Percentiles rank a stretch among this genome's conserved stretches.
These are phyloP conservation scores for Tuctoria greenei DNA, from an alignment of 176 grass and related monocot genomes.

Conservation along the genomic window DNA sequence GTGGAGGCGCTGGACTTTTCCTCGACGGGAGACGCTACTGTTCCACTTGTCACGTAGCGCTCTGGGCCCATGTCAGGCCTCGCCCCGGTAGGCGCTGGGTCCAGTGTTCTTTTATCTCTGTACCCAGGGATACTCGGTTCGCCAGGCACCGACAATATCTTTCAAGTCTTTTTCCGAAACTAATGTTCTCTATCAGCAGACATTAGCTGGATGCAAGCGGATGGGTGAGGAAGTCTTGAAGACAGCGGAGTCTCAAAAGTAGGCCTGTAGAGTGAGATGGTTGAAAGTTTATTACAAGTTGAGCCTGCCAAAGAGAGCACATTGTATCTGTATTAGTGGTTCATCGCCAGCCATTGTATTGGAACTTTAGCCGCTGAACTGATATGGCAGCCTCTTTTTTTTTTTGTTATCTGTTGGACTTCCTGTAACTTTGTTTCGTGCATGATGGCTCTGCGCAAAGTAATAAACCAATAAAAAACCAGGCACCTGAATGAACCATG, in stretches of 20 bases:
- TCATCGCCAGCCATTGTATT: not conserved
- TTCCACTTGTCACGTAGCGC: too few species aligned
- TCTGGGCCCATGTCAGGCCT: too few species aligned
- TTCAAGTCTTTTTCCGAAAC: too few species aligned
- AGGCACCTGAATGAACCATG: too few species aligned
- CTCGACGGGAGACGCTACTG: too few species aligned
- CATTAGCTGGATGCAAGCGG: constrained; percentile 84
- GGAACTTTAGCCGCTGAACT: not conserved
- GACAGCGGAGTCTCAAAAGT: constrained; percentile 45
- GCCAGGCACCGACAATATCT: too few species aligned
- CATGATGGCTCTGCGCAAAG: too few species aligned
- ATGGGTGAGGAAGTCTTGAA: constrained; percentile 91
- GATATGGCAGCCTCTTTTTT: not conserved
- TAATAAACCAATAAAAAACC: too few species aligned
- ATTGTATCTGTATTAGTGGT: not conserved
- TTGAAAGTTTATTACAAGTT: not conserved
- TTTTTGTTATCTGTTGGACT: not conserved
- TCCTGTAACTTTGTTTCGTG: not conserved
- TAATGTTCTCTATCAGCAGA: constrained; percentile 44
- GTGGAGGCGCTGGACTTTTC: too few species aligned
- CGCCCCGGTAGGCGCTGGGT: too few species aligned
- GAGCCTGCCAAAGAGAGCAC: not conserved
- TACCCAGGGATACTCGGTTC: too few species aligned
- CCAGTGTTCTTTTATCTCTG: too few species aligned
- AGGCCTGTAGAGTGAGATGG: not conserved